Base-by-base conservation (phyloP, 108 stramenopile species). In the Nitzschia sp. region DNA sequence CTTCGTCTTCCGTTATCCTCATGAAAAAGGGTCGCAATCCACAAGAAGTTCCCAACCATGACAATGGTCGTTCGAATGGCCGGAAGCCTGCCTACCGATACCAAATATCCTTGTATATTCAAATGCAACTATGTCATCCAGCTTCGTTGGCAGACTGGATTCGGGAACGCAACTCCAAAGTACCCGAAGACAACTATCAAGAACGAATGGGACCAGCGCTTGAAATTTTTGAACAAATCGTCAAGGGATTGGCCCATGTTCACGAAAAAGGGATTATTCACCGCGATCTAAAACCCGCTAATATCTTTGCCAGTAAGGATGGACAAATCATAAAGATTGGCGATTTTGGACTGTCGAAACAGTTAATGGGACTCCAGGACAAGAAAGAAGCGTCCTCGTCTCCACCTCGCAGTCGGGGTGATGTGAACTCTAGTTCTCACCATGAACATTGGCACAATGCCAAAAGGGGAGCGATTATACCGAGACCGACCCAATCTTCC, bases 81-180 rank as follows among this genome's bases (percentile, higher is more conserved):
- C 45, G 59, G 21, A 63, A 48, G 5, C 45, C 63, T 26, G 33
- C 30, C 6, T 91, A 92, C 72, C 87, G 80, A 46, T 95, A 97
- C 70, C 86, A 85, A 62, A 93, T 92, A 45, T 89, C 82, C 31
- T 75, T 97, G 2, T 97, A 82, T 67, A 95, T 97, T 45, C 96
- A 97, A 76, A 97, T 97, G 96, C 85, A 93, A 59, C 85, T 96
- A 2, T 97, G 96, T 71, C 82, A 84, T 31, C 78, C 92, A 5
- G 74, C 70, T 19, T 95, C 94, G 2, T 76, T 96, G 31, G 88
- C 88, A 47, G 94, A 96, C 65, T 97, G 91, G 88, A 90, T 96
- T 27, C 85, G 80, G 49, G 68, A 86, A 42, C 82, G 93, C 19
- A 95, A 95, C 72, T 23, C 35, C 51, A 26, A 73, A 33, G 42